Conservation (phyloP, 2,329 filamentous ascomycete species). For the Fusarium liriodendri region DNA sequence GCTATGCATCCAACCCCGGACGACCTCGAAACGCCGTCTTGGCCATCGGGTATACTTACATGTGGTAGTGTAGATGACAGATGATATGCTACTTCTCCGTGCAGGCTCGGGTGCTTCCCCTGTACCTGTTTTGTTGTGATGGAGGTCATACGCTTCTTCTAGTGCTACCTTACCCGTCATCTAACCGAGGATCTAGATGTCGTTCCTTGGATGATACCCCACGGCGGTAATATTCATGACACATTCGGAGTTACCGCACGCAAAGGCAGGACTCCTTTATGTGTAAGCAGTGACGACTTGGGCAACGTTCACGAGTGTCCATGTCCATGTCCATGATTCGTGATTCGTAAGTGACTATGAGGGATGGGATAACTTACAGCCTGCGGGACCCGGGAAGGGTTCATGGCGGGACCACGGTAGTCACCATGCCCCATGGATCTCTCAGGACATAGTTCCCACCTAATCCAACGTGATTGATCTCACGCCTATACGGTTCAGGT, state of each 20-base stretch:
- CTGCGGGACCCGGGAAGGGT: not conserved
- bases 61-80: not conserved
- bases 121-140: not conserved
- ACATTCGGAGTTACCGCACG: not conserved
- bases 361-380: not conserved
- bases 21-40: not conserved
- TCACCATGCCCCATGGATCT: not conserved
- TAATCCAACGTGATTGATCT: too few species aligned
- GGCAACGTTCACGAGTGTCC: not conserved
- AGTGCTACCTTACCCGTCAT: not conserved
- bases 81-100: not conserved
- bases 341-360: not conserved
- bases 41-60: not conserved
- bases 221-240: not conserved
- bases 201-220: not conserved
- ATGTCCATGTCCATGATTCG: not conserved
- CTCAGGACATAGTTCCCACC: too few species aligned
- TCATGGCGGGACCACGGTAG: not conserved
- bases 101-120: not conserved
- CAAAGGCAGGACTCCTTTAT: not conserved
- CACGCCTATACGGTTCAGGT: not conserved
- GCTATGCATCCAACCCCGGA: not conserved
- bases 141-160: not conserved
- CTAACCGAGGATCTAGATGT: not conserved
- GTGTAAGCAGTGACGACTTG: not conserved